Evolutionary conservation across 768 basidiomycete genomes (phyloP).

Genomic region (Leccinum longicurvipes): DNA sequence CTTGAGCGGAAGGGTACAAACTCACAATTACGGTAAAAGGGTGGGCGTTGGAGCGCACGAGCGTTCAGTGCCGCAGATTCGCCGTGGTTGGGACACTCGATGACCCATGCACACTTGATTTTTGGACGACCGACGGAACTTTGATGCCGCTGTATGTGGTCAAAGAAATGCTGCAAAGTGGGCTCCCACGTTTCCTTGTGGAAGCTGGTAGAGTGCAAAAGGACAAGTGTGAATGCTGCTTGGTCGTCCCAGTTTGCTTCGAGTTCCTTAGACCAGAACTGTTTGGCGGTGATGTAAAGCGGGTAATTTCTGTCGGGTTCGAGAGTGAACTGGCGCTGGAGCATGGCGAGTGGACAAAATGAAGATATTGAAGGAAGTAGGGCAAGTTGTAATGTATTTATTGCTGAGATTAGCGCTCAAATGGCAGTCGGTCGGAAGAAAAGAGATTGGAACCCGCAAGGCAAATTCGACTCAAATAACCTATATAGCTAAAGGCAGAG

Average conservation of each 20-base stretch:
- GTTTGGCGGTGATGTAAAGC: slow-evolving; percentile 53
- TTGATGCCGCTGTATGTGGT: slow-evolving; percentile 13
- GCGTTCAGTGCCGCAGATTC: slow-evolving; percentile 56
- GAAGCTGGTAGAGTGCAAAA: slow-evolving; percentile 71
- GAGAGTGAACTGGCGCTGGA: slow-evolving; percentile 30
- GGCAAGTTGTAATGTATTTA: too few relatives aligned
- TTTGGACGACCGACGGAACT: neutral
- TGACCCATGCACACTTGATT: slow-evolving; percentile 50
- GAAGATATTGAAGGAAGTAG: neutral
- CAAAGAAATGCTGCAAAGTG: slow-evolving; percentile 47
- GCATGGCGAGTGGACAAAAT: slow-evolving; percentile 15
- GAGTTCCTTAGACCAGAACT: slow-evolving; percentile 47
- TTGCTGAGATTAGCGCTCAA: too few relatives aligned
- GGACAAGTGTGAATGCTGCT: slow-evolving; percentile 51
- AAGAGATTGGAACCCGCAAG: too few relatives aligned
- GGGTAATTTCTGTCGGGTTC: slow-evolving; percentile 43
- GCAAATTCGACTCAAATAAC: too few relatives aligned
- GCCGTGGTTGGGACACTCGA: slow-evolving; percentile 75
- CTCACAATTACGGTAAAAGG: slow-evolving; percentile 48
- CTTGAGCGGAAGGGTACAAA: neutral
- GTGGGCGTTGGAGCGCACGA: slow-evolving; percentile 39
- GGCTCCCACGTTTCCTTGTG: slow-evolving; percentile 77
- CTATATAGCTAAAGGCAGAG: too few relatives aligned
- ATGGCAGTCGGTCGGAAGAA: too few relatives aligned
- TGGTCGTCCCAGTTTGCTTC: slow-evolving; percentile 35